phyloP scores from a whole-genome alignment of 1,139 yeast genomes.

The Yamadazyma oceani region DNA sequence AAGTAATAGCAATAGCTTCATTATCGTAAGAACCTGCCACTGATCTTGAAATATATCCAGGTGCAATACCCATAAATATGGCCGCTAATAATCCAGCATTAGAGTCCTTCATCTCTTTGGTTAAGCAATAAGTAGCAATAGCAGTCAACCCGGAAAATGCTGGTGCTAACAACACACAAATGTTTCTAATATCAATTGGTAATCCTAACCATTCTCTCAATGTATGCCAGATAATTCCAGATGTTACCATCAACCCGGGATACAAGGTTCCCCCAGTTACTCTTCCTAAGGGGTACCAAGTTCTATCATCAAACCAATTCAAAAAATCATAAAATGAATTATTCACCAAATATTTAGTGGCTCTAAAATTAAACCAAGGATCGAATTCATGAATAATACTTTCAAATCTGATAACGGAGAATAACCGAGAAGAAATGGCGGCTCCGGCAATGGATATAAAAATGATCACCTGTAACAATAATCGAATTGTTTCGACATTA shows the following conservation, averaged over 20 bases:
- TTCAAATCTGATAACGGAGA: slow-evolving; percentile 82
- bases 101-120: slow-evolving; percentile 86
- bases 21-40: slow-evolving; percentile 99
- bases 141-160: slow-evolving; percentile 95
- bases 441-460: slow-evolving; percentile 81
- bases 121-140: slow-evolving; percentile 83
- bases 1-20: slow-evolving; percentile 97
- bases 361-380: slow-evolving; percentile 98
- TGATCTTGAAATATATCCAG: slow-evolving; percentile 96
- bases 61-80: slow-evolving; percentile 94
- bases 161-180: slow-evolving; percentile 95
- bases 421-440: slow-evolving; percentile 84
- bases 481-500: slow-evolving; percentile 39
- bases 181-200: slow-evolving; percentile 92
- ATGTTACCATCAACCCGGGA: slow-evolving; percentile 98
- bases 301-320: slow-evolving; percentile 98
- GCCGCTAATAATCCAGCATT: slow-evolving; percentile 93
- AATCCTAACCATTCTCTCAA: slow-evolving; percentile 63
- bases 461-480: slow-evolving; percentile 62
- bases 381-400: slow-evolving; percentile 98
- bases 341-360: slow-evolving; percentile 83
- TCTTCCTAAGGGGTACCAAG: slow-evolving; percentile 99
- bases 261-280: slow-evolving; percentile 98
- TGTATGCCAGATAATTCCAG: slow-evolving; percentile 82
- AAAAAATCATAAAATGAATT: slow-evolving; percentile 87